Base-by-base conservation (phyloP, 306 rosid genomes). In the Lablab purpureus region DNA sequence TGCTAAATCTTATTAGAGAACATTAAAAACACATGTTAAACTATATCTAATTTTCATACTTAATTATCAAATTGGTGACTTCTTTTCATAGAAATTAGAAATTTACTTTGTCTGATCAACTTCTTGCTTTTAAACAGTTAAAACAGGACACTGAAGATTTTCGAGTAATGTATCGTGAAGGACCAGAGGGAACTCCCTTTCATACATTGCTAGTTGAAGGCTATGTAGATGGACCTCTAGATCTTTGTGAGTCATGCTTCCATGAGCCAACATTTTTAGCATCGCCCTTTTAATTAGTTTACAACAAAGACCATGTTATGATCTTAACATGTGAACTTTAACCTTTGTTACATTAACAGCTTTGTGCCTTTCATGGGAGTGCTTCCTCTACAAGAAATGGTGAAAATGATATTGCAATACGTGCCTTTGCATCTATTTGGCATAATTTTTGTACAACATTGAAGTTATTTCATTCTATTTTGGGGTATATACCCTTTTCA, bases 151-250 rank as follows among this genome's bases (percentile, higher is more conserved):
- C 79, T 19, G 99, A 93, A 73, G 97, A 91, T 64, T 93, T 85
- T 43, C 97, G 99, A 15, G 98, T 96, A 17, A 96, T 96, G 99
- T 96, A 93, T 84, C 90, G 92, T 10, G 97, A 91, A 84, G 99
- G 98, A 69, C 89, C 86, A 18, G 73, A 87, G 81, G 99, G 98
- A 82, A 85, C 90, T 84, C 98, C 99, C 3, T 91, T 80, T 84
- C 98, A 96, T 85, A 82, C 94, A 7, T 83, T 96, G 87, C 91
- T 96, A 54, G 96, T 81, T 68, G 99, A 96, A 87, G 99, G 99
- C 84, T 96, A 87, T 73, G 86, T 93, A 73, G 98, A 93, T 51
- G 99, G 96, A 40, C 92, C 99, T 60, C 73, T 84, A 65, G 97
- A 93, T 90, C 82, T 87, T 84, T 90, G 99, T 96, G 72, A 93